phyloP scores from a whole-genome alignment of 495 filamentous ascomycete species.

The Rostrohypoxylon terebratum region DNA sequence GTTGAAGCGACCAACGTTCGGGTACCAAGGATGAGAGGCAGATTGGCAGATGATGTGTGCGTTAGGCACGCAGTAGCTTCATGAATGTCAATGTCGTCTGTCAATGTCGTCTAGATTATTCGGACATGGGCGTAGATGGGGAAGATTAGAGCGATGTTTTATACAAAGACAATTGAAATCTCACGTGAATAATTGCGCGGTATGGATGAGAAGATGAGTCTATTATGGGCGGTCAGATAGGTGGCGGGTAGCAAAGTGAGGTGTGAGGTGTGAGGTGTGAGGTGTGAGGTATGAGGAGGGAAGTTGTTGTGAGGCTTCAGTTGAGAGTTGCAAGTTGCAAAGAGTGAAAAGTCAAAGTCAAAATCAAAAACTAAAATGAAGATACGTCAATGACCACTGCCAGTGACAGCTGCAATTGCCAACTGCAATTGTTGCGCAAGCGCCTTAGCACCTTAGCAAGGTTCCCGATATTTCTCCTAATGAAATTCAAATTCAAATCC shows the following conservation, averaged over 20 bases:
- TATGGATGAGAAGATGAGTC: conserved; percentile 1
- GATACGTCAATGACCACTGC: neutral
- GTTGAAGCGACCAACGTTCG: conserved; percentile 30
- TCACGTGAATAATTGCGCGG: neutral
- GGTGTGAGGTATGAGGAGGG: neutral
- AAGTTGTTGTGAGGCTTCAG: neutral
- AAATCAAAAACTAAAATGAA: neutral
- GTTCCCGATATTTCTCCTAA: conserved; percentile 42
- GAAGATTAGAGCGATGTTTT: too few relatives aligned
- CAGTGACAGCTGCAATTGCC: neutral
- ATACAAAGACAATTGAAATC: conserved; percentile 8
- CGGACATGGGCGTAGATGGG: conserved; percentile 11
- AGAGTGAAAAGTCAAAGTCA: neutral
- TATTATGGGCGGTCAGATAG: neutral
- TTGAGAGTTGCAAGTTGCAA: neutral
- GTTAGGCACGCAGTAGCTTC: conserved; percentile 35
- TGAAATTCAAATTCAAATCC: conserved; percentile 19
- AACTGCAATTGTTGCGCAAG: neutral
- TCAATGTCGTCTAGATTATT: conserved; percentile 13
- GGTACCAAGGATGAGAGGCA: conserved; percentile 30
- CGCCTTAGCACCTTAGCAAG: too few relatives aligned
- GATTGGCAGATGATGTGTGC: conserved; percentile 28
- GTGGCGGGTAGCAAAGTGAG: neutral
- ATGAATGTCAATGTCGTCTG: too few relatives aligned
- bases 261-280: neutral